phyloP scores from a whole-genome alignment of 768 basidiomycete species.

The Tricholoma sp. region DNA sequence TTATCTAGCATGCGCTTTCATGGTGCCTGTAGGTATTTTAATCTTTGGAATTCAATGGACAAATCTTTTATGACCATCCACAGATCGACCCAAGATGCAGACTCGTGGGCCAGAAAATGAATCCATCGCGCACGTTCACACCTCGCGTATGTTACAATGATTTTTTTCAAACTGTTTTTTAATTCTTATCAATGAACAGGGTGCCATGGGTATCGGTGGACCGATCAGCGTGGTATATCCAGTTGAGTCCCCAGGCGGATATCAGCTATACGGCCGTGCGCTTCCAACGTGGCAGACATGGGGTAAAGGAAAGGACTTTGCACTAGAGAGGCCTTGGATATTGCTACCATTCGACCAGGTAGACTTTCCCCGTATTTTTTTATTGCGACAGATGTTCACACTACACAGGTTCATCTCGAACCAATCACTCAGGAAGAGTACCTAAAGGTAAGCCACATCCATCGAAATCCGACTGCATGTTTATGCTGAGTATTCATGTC shows the following conservation, averaged over 20 bases:
- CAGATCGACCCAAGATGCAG: constrained; percentile 56
- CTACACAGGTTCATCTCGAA: constrained; percentile 44
- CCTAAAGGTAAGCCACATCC: constrained; percentile 30
- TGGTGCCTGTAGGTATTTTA: constrained; percentile 45
- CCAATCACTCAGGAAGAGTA: constrained; percentile 44
- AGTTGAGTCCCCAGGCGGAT: constrained; percentile 55
- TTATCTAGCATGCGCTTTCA: constrained; percentile 59
- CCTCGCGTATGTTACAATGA: constrained; percentile 36
- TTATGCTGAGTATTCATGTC: background rate
- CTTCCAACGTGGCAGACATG: constrained; percentile 64
- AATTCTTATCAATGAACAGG: constrained; percentile 28
- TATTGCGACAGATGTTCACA: background rate
- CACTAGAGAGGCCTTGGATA: constrained; percentile 50
- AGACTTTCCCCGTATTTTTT: background rate
- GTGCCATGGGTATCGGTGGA: constrained; percentile 68
- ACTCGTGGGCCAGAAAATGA: constrained; percentile 69
- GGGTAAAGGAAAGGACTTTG: constrained; percentile 46
- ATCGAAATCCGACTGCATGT: background rate
- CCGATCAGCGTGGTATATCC: constrained; percentile 64
- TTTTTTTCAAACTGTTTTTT: background rate
- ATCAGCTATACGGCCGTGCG: constrained; percentile 60
- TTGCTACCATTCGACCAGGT: constrained; percentile 62
- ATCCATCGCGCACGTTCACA: constrained; percentile 64
- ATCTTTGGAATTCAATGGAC: background rate
- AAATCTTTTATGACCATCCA: background rate